A percentile compares a stretch with the other conserved stretches of the same genome.
phyloP scores from a whole-genome alignment of 345 rosid genomes.

The Camelina laxa region DNA sequence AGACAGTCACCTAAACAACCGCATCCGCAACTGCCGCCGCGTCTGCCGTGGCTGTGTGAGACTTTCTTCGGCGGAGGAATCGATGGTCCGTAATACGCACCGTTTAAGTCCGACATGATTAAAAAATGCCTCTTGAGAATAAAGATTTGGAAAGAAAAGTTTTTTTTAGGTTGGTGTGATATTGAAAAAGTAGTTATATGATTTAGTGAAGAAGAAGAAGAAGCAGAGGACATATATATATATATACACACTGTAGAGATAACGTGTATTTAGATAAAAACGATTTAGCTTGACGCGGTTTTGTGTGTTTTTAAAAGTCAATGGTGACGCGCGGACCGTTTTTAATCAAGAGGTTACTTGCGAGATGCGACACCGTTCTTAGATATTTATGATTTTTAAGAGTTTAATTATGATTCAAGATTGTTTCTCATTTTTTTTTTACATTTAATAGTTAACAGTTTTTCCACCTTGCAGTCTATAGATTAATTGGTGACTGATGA shows the following conservation, averaged over 20 bases:
- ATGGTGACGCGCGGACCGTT: constrained; percentile 21
- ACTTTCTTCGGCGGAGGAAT: constrained; percentile 57
- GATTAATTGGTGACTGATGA: neutral
- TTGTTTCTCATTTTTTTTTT: neutral
- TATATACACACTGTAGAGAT: constrained; percentile 31
- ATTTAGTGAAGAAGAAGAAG: neutral
- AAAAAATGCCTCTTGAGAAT: constrained; percentile 7
- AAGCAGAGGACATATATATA: neutral
- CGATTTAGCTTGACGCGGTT: constrained; percentile 42
- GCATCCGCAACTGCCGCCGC: constrained; percentile 28
- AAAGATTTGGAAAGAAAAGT: no score
- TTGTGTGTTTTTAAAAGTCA: constrained; percentile 36
- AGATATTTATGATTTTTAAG: constrained; percentile 1
- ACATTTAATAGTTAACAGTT: neutral
- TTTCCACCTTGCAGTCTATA: no score
- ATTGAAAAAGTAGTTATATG: neutral
- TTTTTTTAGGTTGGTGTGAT: neutral
- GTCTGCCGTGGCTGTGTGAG: constrained; percentile 54
- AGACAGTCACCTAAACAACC: constrained; percentile 44
- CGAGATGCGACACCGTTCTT: neutral
- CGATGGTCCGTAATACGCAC: constrained; percentile 74
- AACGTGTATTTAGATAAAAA: constrained; percentile 35
- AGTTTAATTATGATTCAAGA: neutral
- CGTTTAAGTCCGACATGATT: constrained; percentile 65
- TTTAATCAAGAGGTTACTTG: constrained; percentile 29